Evolutionary conservation across 176 grass and related monocot genomes (phyloP).

Genomic region (Carex littledalei): DNA sequence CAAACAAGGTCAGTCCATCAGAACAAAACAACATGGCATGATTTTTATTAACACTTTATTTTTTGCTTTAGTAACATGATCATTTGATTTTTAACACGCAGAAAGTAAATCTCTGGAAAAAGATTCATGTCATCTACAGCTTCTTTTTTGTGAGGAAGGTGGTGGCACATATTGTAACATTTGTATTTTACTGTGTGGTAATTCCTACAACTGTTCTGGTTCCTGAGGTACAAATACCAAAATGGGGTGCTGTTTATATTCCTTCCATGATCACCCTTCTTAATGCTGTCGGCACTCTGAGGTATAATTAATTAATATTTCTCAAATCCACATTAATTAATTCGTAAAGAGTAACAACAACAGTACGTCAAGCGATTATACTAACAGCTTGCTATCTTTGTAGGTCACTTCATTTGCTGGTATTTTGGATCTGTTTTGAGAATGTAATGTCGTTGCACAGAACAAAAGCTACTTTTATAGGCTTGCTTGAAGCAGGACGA

Average conservation of each 20-base stretch:
- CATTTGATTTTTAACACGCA: conserved; percentile 26
- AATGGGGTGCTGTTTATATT: conserved; percentile 68
- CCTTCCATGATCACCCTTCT: conserved; percentile 62
- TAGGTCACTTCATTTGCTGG: conserved; percentile 38
- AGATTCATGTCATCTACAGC: conserved; percentile 71
- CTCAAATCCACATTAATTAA: not conserved
- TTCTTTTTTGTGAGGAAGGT: conserved; percentile 82
- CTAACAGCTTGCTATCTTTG: conserved; percentile 18
- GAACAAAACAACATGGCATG: not conserved
- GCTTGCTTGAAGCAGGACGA: conserved; percentile 58
- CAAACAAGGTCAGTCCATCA: conserved; percentile 44
- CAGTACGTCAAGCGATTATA: not conserved
- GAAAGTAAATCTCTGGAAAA: conserved; percentile 74
- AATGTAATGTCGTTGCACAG: conserved; percentile 89
- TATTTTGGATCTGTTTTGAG: conserved; percentile 80
- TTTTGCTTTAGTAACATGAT: conserved; percentile 25
- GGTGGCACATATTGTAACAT: conserved; percentile 64
- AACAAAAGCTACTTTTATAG: conserved; percentile 70
- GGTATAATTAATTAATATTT: conserved; percentile 27
- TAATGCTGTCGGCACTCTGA: conserved; percentile 57
- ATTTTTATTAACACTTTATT: not conserved
- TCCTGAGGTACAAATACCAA: conserved; percentile 71
- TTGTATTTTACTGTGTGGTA: conserved; percentile 75
- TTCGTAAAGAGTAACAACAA: not conserved
- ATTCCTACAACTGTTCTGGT: conserved; percentile 57